These are phyloP conservation scores for Populus pruinosa DNA, from an alignment of 345 rosid species.

Conservation along the genomic window DNA sequence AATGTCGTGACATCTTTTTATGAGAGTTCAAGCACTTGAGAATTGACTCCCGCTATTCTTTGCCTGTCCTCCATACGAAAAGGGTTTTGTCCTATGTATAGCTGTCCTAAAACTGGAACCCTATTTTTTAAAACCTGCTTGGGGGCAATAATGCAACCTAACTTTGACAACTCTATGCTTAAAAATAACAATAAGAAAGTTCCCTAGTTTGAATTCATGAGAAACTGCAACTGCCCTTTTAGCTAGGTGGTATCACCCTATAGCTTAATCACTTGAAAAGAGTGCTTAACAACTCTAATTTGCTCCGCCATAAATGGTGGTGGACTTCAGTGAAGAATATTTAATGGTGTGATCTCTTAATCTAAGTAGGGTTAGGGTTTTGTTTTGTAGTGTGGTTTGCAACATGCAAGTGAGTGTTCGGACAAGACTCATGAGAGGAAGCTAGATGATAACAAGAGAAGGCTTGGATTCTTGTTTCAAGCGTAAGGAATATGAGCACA, in stretches of 20 bases:
- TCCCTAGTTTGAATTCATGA: neutral
- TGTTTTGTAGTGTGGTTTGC: constrained; percentile 1
- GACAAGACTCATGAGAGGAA: neutral
- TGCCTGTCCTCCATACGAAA: neutral
- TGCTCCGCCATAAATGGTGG: neutral
- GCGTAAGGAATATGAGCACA: constrained; percentile 9
- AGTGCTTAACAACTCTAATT: neutral
- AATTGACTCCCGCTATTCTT: neutral
- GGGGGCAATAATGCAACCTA: neutral
- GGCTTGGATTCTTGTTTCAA: neutral
- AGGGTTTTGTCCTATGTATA: neutral
- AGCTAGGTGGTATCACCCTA: neutral
- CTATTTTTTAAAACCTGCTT: neutral
- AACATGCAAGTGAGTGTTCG: neutral
- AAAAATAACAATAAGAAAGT: neutral
- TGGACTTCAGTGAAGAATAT: neutral
- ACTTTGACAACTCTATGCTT: neutral
- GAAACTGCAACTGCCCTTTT: neutral
- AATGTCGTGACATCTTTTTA: too few relatives aligned
- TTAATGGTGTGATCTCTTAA: neutral
- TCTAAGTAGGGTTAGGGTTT: neutral
- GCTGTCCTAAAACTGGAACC: neutral
- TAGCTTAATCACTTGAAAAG: neutral
- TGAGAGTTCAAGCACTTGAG: neutral
- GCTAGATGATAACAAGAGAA: neutral